phyloP scores from a whole-genome alignment of 23 red algal species.

The Agarophyton chilense region DNA sequence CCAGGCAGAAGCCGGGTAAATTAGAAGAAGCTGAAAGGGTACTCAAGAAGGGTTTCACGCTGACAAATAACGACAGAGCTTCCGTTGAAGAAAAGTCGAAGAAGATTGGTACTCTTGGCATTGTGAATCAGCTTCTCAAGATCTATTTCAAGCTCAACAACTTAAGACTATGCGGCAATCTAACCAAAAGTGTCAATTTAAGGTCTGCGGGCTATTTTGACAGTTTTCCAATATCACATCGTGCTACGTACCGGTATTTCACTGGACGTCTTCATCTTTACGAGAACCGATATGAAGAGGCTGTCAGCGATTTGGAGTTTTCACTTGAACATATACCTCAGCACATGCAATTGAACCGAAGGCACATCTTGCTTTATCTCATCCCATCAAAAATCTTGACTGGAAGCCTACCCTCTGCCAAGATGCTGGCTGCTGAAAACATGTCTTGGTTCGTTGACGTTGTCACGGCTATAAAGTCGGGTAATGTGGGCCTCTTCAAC shows the following conservation, averaged over 20 bases:
- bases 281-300: conserved; percentile 77
- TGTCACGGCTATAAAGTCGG: conserved; percentile 46
- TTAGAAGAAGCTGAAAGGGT: conserved; percentile 76
- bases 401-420: conserved; percentile 60
- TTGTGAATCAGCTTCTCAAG: conserved; percentile 84
- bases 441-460: conserved; percentile 76
- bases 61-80: conserved; percentile 73
- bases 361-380: conserved; percentile 80
- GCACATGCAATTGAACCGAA: conserved; percentile 49
- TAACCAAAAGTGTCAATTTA: conserved; percentile 71
- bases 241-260: conserved; percentile 88
- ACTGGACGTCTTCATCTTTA: conserved; percentile 86
- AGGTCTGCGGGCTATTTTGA: conserved; percentile 75
- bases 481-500: conserved; percentile 74
- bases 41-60: conserved; percentile 68
- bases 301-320: conserved; percentile 71
- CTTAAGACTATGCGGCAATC: conserved; percentile 84
- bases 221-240: conserved; percentile 73
- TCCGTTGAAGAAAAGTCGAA: conserved; percentile 58
- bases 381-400: conserved; percentile 80
- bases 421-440: conserved; percentile 54
- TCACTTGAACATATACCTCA: conserved; percentile 58
- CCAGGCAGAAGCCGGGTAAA: conserved; percentile 20
- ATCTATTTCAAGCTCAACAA: conserved; percentile 94
- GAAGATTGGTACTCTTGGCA: conserved; percentile 73